A percentile compares a stretch with the other conserved stretches of the same genome.
Evolutionary conservation across 768 basidiomycete genomes (phyloP).

Genomic region (Termitomyces bulborhizus): DNA sequence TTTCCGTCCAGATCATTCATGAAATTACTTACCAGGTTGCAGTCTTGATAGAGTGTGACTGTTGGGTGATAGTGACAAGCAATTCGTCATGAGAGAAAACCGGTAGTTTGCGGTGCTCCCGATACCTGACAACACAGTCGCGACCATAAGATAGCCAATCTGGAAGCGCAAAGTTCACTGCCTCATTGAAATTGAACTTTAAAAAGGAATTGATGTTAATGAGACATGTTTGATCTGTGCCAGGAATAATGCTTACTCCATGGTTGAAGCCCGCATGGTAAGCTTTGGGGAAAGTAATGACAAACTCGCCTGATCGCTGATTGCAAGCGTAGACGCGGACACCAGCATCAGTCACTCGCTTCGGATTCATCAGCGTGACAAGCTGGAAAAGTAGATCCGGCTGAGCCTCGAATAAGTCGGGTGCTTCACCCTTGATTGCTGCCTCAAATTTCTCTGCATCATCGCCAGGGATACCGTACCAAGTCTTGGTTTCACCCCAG

Average conservation of each 20-base stretch:
- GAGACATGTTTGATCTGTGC: conserved; percentile 9
- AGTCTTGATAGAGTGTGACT: conserved; percentile 87
- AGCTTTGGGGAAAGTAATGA: conserved; percentile 95
- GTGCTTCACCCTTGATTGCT: conserved; percentile 91
- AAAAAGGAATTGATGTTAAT: conserved; percentile 15
- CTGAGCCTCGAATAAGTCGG: conserved; percentile 96
- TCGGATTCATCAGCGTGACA: conserved; percentile 95
- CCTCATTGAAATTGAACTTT: conserved; percentile 97
- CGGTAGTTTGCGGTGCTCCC: conserved; percentile 85
- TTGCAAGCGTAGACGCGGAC: conserved; percentile 93
- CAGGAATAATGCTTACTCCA: conserved; percentile 55
- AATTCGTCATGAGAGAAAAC: conserved; percentile 99
- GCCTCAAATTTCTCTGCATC: conserved; percentile 96
- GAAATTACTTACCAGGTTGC: conserved; percentile 70
- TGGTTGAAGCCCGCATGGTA: conserved; percentile 99
- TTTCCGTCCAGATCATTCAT: neutral
- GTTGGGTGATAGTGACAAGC: conserved; percentile 94
- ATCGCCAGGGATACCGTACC: conserved; percentile 97
- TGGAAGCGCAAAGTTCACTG: conserved; percentile 95
- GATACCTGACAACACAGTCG: conserved; percentile 86
- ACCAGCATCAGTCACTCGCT: conserved; percentile 77
- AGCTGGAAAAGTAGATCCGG: conserved; percentile 96
- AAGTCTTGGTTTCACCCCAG: conserved; percentile 99
- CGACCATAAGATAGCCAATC: conserved; percentile 90
- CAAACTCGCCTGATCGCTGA: conserved; percentile 95